A percentile compares a stretch with the other conserved stretches of the same genome.
These are phyloP conservation scores for Lachnellula hyalina DNA, from an alignment of 2,329 filamentous ascomycete species.

Conservation along the genomic window DNA sequence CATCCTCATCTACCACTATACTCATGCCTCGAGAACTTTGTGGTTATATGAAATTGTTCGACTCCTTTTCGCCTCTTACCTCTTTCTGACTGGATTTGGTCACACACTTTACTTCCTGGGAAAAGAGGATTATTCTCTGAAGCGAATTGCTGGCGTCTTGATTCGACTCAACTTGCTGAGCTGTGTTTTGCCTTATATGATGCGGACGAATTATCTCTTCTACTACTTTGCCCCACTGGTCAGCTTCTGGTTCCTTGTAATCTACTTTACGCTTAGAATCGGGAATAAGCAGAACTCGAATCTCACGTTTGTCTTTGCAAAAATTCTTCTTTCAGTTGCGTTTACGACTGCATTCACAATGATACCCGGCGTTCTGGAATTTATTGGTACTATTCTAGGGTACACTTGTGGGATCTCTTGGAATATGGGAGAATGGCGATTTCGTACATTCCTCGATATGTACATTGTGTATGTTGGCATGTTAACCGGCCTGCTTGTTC, in stretches of 20 bases:
- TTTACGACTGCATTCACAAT: conserved; percentile 35
- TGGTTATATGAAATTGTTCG: conserved; percentile 51
- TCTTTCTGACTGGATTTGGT: conserved; percentile 59
- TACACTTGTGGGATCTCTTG: conserved; percentile 44
- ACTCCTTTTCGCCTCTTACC: conserved; percentile 50
- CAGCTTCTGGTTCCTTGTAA: conserved; percentile 57
- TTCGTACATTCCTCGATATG: conserved; percentile 47
- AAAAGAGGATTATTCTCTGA: conserved; percentile 51
- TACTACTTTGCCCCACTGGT: conserved; percentile 56
- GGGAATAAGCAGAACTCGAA: conserved; percentile 39
- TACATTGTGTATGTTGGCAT: conserved; percentile 54
- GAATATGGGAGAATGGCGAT: conserved; percentile 44
- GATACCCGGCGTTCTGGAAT: conserved; percentile 39
- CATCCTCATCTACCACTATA: conserved; percentile 54
- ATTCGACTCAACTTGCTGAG: conserved; percentile 54
- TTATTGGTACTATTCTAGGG: conserved; percentile 34
- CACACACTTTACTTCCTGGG: conserved; percentile 54
- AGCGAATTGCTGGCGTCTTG: conserved; percentile 46
- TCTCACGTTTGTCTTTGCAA: conserved; percentile 39
- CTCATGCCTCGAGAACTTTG: conserved; percentile 44
- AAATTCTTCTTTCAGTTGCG: conserved; percentile 42
- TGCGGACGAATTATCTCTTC: conserved; percentile 49
- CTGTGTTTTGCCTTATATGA: conserved; percentile 47
- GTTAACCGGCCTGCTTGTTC: conserved; percentile 40
- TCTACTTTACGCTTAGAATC: conserved; percentile 47